A percentile compares a stretch with the other conserved stretches of the same genome.
Conservation (phyloP, 768 basidiomycete genomes). For the Neoboletus magnificus region DNA sequence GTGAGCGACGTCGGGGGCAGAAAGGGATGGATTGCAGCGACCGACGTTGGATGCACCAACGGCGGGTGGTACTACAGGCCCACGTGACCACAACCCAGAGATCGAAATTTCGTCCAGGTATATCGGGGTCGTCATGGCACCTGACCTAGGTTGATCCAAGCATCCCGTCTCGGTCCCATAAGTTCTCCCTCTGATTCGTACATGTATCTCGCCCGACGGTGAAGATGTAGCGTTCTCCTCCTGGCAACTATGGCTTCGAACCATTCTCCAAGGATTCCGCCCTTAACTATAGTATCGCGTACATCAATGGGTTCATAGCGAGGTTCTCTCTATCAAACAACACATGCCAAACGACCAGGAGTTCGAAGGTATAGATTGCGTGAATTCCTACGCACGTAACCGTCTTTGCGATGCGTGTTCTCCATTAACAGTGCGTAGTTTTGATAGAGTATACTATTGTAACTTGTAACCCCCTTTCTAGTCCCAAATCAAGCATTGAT, state of each 20-base stretch:
- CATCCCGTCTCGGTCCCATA: no score
- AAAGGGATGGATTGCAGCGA: conserved; percentile 9
- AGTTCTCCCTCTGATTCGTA: background rate
- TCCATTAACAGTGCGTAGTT: background rate
- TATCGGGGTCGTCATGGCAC: no score
- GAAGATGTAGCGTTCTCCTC: no score
- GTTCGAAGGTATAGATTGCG: background rate
- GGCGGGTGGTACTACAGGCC: background rate
- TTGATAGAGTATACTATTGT: background rate
- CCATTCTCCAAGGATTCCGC: background rate
- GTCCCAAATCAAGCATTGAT: background rate
- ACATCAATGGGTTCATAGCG: background rate
- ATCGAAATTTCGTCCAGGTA: no score
- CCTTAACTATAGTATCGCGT: background rate
- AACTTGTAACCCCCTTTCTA: background rate
- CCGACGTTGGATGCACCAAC: conserved; percentile 12
- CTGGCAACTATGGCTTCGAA: no score
- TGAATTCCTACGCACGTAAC: background rate
- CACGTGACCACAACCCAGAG: no score
- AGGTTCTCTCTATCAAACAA: background rate
- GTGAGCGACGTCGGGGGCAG: conserved; percentile 7
- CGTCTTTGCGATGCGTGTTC: background rate
- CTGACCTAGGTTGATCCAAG: background rate
- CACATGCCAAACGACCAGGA: background rate
- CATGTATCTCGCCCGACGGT: background rate